Percentiles rank a stretch among this genome's conserved stretches.
Evolutionary conservation across 2,329 filamentous ascomycete species (phyloP).

Genomic region (Drechslerella stenobrocha): DNA sequence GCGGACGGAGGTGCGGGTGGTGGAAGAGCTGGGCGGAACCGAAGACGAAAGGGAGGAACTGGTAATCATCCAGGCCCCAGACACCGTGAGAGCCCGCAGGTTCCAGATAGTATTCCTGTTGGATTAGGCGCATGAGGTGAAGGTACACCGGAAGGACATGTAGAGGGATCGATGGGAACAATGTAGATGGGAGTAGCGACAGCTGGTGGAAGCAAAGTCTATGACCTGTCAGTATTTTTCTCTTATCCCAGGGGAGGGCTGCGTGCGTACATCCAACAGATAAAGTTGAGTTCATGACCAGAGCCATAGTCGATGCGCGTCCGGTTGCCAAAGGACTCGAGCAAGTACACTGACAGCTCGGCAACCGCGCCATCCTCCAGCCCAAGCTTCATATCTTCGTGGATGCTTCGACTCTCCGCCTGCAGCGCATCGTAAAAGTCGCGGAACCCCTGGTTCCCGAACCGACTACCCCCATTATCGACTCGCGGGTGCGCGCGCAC

Average conservation of each 20-base stretch:
- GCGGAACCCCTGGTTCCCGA: constrained; percentile 91
- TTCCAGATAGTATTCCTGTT: constrained; percentile 93
- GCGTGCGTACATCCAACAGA: constrained; percentile 76
- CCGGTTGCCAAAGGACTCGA: constrained; percentile 81
- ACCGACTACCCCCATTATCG: constrained; percentile 84
- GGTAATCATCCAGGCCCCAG: constrained; percentile 97
- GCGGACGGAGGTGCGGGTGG: constrained; percentile 77
- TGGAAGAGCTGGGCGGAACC: constrained; percentile 85
- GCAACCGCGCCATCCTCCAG: constrained; percentile 61
- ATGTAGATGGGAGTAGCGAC: constrained; percentile 64
- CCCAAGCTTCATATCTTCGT: constrained; percentile 39
- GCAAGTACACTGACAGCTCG: constrained; percentile 78
- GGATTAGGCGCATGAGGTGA: constrained; percentile 79
- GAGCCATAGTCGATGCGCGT: constrained; percentile 93
- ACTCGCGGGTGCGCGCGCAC: constrained; percentile 73
- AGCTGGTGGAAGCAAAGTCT: constrained; percentile 83
- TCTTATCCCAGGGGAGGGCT: too few relatives aligned
- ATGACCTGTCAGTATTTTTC: neutral
- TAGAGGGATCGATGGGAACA: constrained; percentile 75
- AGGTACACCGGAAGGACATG: constrained; percentile 82
- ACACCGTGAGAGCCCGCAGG: constrained; percentile 96
- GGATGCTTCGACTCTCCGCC: constrained; percentile 54
- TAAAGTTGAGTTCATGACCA: constrained; percentile 95
- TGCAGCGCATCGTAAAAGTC: constrained; percentile 72
- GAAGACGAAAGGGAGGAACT: constrained; percentile 93